phyloP scores from a whole-genome alignment of 148 eudicot genomes.

The Silene conica region DNA sequence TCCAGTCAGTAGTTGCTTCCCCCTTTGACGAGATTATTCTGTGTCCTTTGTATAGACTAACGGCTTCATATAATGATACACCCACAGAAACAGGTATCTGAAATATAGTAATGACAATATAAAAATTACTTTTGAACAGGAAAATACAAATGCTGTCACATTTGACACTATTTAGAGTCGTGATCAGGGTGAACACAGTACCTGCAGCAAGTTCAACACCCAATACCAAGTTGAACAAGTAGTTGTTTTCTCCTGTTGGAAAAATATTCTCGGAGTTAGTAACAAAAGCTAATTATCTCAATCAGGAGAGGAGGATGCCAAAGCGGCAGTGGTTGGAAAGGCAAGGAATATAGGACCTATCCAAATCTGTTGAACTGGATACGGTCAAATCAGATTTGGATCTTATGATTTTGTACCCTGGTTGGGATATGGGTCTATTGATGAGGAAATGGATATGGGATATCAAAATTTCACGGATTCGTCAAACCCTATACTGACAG shows the following conservation, averaged over 20 bases:
- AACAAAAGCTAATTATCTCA: not conserved
- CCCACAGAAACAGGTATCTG: conserved; percentile 74
- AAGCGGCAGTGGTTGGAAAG: too few species aligned
- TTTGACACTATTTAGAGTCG: not conserved
- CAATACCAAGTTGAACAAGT: conserved; percentile 70
- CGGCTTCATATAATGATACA: conserved; percentile 21
- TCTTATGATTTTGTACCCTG: too few species aligned
- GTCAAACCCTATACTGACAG: too few species aligned
- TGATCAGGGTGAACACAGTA: conserved; percentile 19
- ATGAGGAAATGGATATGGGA: too few species aligned
- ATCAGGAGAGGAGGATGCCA: too few species aligned
- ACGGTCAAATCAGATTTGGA: too few species aligned
- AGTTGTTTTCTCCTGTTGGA: conserved; percentile 54
- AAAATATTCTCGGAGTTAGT: conserved; percentile 7
- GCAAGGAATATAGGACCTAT: too few species aligned
- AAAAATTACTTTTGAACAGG: not conserved
- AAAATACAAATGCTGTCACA: not conserved
- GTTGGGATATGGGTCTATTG: too few species aligned
- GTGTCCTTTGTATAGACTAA: conserved; percentile 21
- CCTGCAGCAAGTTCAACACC: conserved; percentile 82
- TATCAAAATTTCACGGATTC: too few species aligned
- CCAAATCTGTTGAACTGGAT: not conserved
- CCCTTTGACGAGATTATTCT: conserved; percentile 25
- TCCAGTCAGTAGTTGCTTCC: not conserved
- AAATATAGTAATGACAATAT: conserved; percentile 8